Base-by-base conservation (phyloP, 768 basidiomycete genomes). In the Tricholoma sp. region DNA sequence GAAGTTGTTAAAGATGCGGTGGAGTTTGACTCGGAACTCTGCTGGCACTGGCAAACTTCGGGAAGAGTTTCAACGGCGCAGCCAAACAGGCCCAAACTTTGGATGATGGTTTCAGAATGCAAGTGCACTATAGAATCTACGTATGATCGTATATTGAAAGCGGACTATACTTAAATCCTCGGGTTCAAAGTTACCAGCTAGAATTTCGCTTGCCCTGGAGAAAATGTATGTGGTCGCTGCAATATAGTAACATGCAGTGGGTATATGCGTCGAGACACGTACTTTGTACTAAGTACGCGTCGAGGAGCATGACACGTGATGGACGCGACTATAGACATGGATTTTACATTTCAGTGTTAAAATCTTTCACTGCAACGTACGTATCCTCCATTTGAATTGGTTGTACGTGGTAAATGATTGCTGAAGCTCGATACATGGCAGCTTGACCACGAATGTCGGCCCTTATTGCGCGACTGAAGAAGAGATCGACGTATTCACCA, bases 401-500 rank as follows among this genome's bases (percentile, higher is more conserved):
- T 33, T 24, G 36, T 15, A 24, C 41, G 39, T 49, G 39, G 36
- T 13, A 12, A 12, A 15, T 15, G 37, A 37, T 15, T 37, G 13
- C 13, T 37, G 37, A 36, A 9, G 7, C 2, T 18, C 17, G 6
- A 42, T 42, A 10, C 41, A 42, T 42, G 3, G 17, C 41, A 42
- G 17, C n/a, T 18, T 24, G 4, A 24, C 20, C 20, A 45, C 11
- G 12, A 24, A 62, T 74, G 65, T 65, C 64, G 32, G 63, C 65
- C 11, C 58, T 74, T 31, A 53, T 77, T 49, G 61, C 69, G 15
- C 72, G 73, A 44, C 54, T 77, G 31, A 71, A 71, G 13, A 63
- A 57, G 36, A 57, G 61, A 37, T 63, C 59, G 39, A 63, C 59
- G 56, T 65, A 63, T 52, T 66, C 63, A 36, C 50, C 61, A 29